phyloP scores from a whole-genome alignment of 495 filamentous ascomycete species.

The Cudoniella acicularis region DNA sequence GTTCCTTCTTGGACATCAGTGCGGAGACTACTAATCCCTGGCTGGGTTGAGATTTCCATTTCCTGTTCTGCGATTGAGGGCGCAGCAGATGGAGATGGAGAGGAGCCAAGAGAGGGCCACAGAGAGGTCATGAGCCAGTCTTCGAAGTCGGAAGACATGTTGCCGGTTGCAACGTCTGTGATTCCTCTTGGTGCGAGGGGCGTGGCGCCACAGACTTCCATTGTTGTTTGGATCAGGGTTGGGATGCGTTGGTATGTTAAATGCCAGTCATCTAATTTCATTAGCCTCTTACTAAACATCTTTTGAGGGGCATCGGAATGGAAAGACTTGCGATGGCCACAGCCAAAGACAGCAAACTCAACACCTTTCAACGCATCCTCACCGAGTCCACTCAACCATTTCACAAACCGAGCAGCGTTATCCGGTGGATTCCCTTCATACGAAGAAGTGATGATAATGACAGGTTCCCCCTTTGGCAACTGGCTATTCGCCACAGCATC shows the following conservation, averaged over 20 bases:
- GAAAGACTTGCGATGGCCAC: conserved; percentile 31
- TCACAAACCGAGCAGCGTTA: conserved; percentile 63
- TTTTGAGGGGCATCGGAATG: conserved; percentile 3
- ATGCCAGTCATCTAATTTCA: conserved; percentile 50
- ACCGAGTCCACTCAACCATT: conserved; percentile 40
- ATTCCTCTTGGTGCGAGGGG: conserved; percentile 51
- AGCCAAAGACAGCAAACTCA: conserved; percentile 62
- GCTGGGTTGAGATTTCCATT: not conserved
- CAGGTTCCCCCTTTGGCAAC: conserved; percentile 55
- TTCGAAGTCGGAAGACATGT: conserved; percentile 57
- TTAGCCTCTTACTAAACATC: conserved; percentile 14
- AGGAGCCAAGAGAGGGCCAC: conserved; percentile 53
- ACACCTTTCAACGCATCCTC: conserved; percentile 38
- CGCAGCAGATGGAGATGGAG: conserved; percentile 35
- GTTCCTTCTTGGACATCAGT: conserved; percentile 26
- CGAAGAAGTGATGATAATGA: conserved; percentile 63
- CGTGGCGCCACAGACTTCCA: conserved; percentile 46
- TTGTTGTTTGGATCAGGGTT: conserved; percentile 51
- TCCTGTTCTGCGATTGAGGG: conserved; percentile 52
- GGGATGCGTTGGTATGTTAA: conserved; percentile 70
- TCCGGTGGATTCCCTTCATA: conserved; percentile 73
- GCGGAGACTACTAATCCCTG: not conserved
- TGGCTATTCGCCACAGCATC: conserved; percentile 58
- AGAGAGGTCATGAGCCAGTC: conserved; percentile 57
- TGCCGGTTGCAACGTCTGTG: conserved; percentile 47